These are phyloP conservation scores for Emericellopsis atlantica DNA, from an alignment of 2,329 filamentous ascomycete genomes.

Conservation along the genomic window DNA sequence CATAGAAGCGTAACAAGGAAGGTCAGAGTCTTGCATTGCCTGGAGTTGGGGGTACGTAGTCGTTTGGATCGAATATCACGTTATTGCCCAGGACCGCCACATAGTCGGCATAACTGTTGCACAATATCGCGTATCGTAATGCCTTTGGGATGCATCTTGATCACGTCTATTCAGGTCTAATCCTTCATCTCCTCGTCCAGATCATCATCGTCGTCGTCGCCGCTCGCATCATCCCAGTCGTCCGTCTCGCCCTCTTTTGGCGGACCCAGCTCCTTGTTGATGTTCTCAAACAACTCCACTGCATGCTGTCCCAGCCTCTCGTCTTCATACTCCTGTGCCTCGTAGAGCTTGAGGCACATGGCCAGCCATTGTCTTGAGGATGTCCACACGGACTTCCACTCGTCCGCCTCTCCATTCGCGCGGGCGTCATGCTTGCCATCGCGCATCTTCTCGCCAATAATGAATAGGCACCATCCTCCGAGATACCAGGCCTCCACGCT, in stretches of 20 bases:
- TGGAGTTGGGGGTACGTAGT: background rate
- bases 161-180: slow-evolving; percentile 5
- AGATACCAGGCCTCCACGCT: slow-evolving; percentile 97
- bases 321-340: slow-evolving; percentile 72
- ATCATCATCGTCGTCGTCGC: slow-evolving; percentile 34
- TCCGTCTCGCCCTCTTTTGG: slow-evolving; percentile 41
- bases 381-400: slow-evolving; percentile 51
- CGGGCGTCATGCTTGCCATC: slow-evolving; percentile 18
- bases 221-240: slow-evolving; percentile 40
- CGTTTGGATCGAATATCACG: too few relatives aligned
- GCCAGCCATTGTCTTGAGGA: slow-evolving; percentile 74
- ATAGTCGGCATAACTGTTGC: too few relatives aligned
- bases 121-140: too few relatives aligned
- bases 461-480: slow-evolving; percentile 83
- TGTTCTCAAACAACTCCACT: slow-evolving; percentile 51
- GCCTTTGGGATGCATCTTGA: too few relatives aligned
- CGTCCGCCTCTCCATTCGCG: slow-evolving; percentile 20
- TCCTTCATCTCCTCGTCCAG: slow-evolving; percentile 43
- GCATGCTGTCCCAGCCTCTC: slow-evolving; percentile 66
- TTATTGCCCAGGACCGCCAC: too few relatives aligned
- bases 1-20: slow-evolving; percentile 36
- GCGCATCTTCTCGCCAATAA: slow-evolving; percentile 57
- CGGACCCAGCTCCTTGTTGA: slow-evolving; percentile 53
- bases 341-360: slow-evolving; percentile 70
- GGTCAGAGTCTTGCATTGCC: background rate